Percentiles rank a stretch among this genome's conserved stretches.
phyloP scores from a whole-genome alignment of 176 grass and related monocot genomes.

The Secale cereale region DNA sequence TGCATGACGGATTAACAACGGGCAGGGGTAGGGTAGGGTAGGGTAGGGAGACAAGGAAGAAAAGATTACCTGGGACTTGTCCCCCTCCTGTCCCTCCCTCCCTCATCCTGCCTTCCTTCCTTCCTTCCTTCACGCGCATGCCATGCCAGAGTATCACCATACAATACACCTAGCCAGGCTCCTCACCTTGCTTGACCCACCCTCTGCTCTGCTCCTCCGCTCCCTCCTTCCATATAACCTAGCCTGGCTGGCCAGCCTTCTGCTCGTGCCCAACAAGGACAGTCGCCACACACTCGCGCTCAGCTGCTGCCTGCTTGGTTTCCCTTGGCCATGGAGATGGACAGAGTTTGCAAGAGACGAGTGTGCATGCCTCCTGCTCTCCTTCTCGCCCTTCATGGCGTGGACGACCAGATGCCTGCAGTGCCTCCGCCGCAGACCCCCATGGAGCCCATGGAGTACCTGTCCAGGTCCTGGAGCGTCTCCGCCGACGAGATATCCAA shows the following conservation, averaged over 20 bases:
- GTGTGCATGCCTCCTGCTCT: neutral
- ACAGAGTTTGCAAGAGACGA: constrained; percentile 19
- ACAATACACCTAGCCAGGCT: no score
- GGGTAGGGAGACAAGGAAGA: no score
- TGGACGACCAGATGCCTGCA: neutral
- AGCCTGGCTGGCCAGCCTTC: no score
- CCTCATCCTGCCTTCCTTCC: no score
- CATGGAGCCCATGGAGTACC: constrained; percentile 62
- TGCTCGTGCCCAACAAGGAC: neutral
- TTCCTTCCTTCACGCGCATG: no score
- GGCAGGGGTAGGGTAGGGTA: no score
- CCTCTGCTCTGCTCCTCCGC: neutral
- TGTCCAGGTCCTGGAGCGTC: constrained; percentile 69
- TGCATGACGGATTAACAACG: neutral
- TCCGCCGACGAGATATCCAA: constrained; percentile 66
- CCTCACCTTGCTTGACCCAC: no score
- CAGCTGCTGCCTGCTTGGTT: neutral
- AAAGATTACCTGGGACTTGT: no score
- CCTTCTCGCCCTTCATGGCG: neutral
- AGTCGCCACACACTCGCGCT: no score
- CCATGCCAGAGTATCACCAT: no score
- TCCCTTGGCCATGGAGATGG: constrained; percentile 20
- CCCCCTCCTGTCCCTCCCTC: no score
- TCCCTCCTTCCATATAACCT: neutral
- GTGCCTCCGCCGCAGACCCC: constrained; percentile 67